phyloP scores from a whole-genome alignment of 371 early-diverging fungal species.

The Dichotomocladium elegans region DNA sequence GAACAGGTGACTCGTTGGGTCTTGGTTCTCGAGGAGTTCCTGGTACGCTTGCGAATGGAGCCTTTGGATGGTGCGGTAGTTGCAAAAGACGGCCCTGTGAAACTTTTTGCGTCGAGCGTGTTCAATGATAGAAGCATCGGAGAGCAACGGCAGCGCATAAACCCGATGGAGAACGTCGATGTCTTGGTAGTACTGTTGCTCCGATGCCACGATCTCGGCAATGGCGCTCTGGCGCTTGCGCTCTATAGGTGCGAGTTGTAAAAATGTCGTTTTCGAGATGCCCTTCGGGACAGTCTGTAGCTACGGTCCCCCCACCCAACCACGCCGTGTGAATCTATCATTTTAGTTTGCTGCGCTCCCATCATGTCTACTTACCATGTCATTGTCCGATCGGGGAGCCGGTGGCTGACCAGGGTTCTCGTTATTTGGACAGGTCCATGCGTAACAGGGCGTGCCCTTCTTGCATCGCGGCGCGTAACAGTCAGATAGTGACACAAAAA shows the following conservation, averaged over 20 bases:
- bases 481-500: slow-evolving; percentile 24
- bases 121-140: slow-evolving; percentile 4
- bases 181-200: slow-evolving; percentile 27
- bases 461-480: slow-evolving; percentile 31
- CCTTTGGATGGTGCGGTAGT: slow-evolving; percentile 19
- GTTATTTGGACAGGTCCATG: slow-evolving; percentile 30
- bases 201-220: slow-evolving; percentile 26
- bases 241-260: slow-evolving; percentile 13
- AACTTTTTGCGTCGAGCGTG: slow-evolving; percentile 15
- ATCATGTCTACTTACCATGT: background rate
- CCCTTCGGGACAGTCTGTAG: too few relatives aligned
- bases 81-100: slow-evolving; percentile 30
- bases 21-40: slow-evolving; percentile 1
- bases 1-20: background rate
- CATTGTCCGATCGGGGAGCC: background rate
- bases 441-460: slow-evolving; percentile 20
- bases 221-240: slow-evolving; percentile 35
- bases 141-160: slow-evolving; percentile 30
- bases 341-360: background rate
- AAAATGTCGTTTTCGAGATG: too few relatives aligned
- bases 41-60: slow-evolving; percentile 16
- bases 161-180: slow-evolving; percentile 20
- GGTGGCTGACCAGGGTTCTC: background rate
- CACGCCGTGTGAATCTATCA: background rate
- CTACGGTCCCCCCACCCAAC: too few relatives aligned